Conservation (phyloP, 192 early-diverging fungal genomes). For the Coemansia sp. region DNA sequence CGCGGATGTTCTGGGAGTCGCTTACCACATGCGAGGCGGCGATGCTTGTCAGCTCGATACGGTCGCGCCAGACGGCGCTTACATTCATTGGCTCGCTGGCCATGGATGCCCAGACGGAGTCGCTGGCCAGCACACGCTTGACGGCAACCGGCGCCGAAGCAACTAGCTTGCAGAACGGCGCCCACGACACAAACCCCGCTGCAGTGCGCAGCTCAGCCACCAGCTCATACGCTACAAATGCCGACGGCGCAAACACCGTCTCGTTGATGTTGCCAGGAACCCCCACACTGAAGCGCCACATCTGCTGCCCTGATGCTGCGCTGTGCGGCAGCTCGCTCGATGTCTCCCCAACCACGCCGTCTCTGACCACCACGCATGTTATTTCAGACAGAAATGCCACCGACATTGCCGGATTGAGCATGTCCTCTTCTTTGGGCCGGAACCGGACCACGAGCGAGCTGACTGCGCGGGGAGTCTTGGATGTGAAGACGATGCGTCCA, state of each 20-base stretch:
- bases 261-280: constrained; percentile 44
- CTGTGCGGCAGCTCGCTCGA: constrained; percentile 13
- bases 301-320: constrained; percentile 14
- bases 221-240: constrained; percentile 43
- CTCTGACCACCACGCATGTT: constrained; percentile 26
- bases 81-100: constrained; percentile 39
- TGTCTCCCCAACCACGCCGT: constrained; percentile 19
- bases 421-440: constrained; percentile 35
- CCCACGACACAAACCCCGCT: constrained; percentile 10
- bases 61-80: constrained; percentile 35
- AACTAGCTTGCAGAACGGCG: constrained; percentile 20
- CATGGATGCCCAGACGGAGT: constrained; percentile 33
- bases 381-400: constrained; percentile 32
- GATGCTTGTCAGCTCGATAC: constrained; percentile 39
- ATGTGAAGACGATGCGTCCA: constrained; percentile 30
- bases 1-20: constrained; percentile 21
- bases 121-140: constrained; percentile 37
- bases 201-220: constrained; percentile 35
- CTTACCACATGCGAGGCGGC: constrained; percentile 33
- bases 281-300: constrained; percentile 46
- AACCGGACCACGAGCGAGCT: constrained; percentile 38
- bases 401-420: constrained; percentile 45
- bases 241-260: constrained; percentile 39
- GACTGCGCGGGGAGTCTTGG: constrained; percentile 20
- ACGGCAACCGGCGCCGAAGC: constrained; percentile 24